Evolutionary conservation across 2,329 filamentous ascomycete species (phyloP), one percentile per base, ranked within the genome.

Genomic region (Escovopsis sp.): DNA sequence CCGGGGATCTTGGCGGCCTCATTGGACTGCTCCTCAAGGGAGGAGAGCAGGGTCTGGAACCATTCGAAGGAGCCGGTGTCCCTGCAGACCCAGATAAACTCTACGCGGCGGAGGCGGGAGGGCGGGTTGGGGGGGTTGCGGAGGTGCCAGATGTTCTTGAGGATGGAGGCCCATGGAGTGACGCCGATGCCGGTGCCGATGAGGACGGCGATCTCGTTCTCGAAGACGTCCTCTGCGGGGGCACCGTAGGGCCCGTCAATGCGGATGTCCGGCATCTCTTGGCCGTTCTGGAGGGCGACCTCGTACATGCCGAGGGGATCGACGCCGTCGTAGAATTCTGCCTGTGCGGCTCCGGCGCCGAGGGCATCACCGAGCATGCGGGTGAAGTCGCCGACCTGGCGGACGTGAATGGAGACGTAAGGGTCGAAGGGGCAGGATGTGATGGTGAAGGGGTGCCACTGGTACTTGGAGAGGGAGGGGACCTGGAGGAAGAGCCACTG

Each of bases 381-480:
- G 11, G 90, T 98, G 54, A 93, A 98, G 61, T 98, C 90, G 45
- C 90, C 90, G 6, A 96, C 88, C 62, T 96, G 90, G 33, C 90
- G 82, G 39, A 98, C 78, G 57, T 98, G 90, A 21, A 98, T 72
- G 27, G 85, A 94, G 45, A 96, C 76, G 52, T 96, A 96, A 1
- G 84, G 82, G 49, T 98, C 90, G 52, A 85, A 90, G 5, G 90
- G 90, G 60, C 90, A 98, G 9, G 90, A 96, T 3, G 90, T 98
- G 58, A 98, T 96, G 51, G 90, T 98, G 56, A 96, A 98, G 1
- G 90, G 90, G 60, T 98, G 90, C 90, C 90, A 98, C 63, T 98
- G 86, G 52, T 85, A 78, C 48, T 69, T 73, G 44, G 85, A 94
- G 36, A 98, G 75, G 6, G 82, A 79, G 0, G 90, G 90, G 17